These are phyloP conservation scores for Fusarium tricinctum DNA, from an alignment of 2,329 filamentous ascomycete species.

Conservation along the genomic window DNA sequence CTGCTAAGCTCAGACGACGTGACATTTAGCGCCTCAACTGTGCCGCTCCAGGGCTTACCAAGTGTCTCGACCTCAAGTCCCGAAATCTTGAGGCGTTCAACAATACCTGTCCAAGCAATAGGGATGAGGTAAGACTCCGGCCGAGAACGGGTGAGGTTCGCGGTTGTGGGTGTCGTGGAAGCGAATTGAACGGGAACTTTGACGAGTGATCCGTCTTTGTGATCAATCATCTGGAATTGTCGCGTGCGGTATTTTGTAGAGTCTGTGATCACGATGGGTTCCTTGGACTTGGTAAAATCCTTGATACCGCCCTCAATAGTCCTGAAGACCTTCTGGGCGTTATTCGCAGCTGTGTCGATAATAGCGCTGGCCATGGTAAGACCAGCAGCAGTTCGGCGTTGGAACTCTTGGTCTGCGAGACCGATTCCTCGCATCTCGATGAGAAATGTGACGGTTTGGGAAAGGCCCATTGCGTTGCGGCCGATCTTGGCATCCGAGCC, in stretches of 20 bases:
- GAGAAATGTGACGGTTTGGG: conserved; percentile 51
- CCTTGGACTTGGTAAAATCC: conserved; percentile 48
- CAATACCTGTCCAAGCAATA: conserved; percentile 48
- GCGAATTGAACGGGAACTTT: conserved; percentile 49
- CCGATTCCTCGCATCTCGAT: conserved; percentile 52
- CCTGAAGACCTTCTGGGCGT: conserved; percentile 46
- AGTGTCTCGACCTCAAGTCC: conserved; percentile 50
- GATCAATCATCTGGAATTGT: conserved; percentile 48
- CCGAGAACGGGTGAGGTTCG: conserved; percentile 51
- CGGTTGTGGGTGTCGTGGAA: conserved; percentile 47
- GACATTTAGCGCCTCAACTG: conserved; percentile 51
- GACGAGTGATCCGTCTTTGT: conserved; percentile 47
- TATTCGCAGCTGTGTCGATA: conserved; percentile 50
- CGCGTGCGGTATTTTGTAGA: conserved; percentile 37
- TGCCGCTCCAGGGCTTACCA: conserved; percentile 38
- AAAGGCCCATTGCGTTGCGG: conserved; percentile 50
- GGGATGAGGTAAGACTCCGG: conserved; percentile 52
- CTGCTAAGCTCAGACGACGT: conserved; percentile 37
- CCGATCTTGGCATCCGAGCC: conserved; percentile 51
- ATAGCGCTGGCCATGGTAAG: conserved; percentile 49
- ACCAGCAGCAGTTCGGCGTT: conserved; percentile 49
- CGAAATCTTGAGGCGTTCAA: conserved; percentile 44
- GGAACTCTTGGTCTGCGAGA: conserved; percentile 51
- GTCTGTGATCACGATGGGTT: conserved; percentile 52
- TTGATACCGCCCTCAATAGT: conserved; percentile 47